A percentile compares a stretch with the other conserved stretches of the same genome.
phyloP scores from a whole-genome alignment of 192 early-diverging fungal genomes.

The Mortierella hygrophila region DNA sequence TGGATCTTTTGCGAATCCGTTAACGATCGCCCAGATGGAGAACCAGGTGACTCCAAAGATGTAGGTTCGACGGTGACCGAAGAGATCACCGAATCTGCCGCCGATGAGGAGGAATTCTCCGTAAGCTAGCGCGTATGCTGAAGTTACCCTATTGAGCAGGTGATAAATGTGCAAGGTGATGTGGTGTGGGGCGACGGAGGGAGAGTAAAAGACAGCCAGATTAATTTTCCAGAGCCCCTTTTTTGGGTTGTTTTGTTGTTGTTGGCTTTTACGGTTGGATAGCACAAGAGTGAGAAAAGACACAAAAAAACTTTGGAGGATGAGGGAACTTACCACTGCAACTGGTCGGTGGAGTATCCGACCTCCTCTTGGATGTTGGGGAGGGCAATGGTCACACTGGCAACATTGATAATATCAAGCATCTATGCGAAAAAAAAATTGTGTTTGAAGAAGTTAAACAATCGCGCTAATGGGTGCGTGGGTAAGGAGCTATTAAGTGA shows the following conservation, averaged over 20 bases:
- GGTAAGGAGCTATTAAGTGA: neutral
- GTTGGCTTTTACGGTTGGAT: neutral
- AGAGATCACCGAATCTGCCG: conserved; percentile 27
- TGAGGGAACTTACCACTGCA: conserved; percentile 18
- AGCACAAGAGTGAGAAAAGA: neutral
- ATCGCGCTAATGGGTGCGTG: too few species aligned
- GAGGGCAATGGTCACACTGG: conserved; percentile 23
- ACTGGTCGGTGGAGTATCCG: conserved; percentile 12
- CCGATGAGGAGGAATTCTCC: conserved; percentile 28
- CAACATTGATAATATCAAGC: conserved; percentile 32
- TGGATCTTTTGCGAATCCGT: conserved; percentile 23
- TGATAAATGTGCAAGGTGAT: neutral
- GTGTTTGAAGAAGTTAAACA: neutral
- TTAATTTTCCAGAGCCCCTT: neutral
- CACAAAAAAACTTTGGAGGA: neutral
- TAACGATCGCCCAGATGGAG: conserved; percentile 14
- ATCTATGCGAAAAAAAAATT: neutral
- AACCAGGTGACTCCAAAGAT: conserved; percentile 20
- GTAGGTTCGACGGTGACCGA: conserved; percentile 27
- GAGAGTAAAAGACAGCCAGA: neutral
- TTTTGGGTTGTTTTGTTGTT: neutral
- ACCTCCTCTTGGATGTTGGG: conserved; percentile 25
- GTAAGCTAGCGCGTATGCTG: conserved; percentile 34
- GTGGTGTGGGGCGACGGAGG: neutral
- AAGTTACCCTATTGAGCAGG: neutral